phyloP scores from a whole-genome alignment of 768 basidiomycete genomes.

The Suillus variegatus region DNA sequence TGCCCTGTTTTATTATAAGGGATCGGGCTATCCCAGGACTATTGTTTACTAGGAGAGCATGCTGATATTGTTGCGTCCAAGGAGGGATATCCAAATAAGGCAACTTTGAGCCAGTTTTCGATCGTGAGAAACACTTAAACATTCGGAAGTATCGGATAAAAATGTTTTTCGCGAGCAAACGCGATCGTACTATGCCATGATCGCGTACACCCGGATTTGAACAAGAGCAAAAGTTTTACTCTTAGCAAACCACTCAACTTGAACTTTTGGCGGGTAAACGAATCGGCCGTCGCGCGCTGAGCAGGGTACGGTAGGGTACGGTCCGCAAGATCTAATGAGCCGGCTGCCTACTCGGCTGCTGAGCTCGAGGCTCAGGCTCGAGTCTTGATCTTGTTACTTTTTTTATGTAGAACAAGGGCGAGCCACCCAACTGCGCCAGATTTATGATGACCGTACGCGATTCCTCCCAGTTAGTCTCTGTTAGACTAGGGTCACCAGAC shows the following conservation, averaged over 20 bases:
- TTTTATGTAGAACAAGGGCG: background rate
- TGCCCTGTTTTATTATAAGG: constrained; percentile 33
- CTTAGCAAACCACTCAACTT: background rate
- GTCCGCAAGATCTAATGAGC: too few species aligned
- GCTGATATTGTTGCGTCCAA: constrained; percentile 12
- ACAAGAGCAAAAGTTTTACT: background rate
- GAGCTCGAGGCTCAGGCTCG: too few species aligned
- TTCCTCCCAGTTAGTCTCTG: background rate
- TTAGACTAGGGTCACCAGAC: background rate
- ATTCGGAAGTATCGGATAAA: constrained; percentile 1
- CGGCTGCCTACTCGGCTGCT: too few species aligned
- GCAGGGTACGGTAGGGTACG: background rate
- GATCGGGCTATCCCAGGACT: constrained; percentile 21
- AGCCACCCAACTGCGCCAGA: background rate
- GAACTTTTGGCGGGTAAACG: background rate
- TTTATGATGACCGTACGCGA: background rate
- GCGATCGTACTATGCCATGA: background rate
- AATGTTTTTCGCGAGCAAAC: background rate
- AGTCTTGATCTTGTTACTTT: background rate
- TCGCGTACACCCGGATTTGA: background rate
- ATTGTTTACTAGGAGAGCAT: constrained; percentile 29
- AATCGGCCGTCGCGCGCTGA: background rate
- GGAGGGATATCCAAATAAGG: background rate
- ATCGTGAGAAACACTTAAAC: background rate
- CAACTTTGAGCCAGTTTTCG: background rate